Conservation (phyloP, 306 rosid species). For the Trichosanthes cucumerina region DNA sequence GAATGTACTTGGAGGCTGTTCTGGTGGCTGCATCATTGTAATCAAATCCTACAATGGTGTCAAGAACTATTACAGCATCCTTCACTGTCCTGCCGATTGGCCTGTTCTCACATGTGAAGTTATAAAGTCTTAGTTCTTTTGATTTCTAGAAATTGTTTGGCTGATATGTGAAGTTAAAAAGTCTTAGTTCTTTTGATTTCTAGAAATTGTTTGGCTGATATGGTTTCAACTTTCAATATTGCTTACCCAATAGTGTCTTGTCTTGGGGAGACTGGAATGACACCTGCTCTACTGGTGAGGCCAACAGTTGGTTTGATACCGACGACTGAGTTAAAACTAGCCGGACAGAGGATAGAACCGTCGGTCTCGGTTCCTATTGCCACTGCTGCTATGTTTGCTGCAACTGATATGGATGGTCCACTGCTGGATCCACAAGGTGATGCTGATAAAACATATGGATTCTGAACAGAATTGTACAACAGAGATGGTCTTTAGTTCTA, state of each 20-base stretch:
- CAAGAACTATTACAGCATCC: slow-evolving; percentile 66
- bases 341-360: slow-evolving; percentile 55
- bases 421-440: slow-evolving; percentile 55
- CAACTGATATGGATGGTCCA: slow-evolving; percentile 57
- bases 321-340: slow-evolving; percentile 51
- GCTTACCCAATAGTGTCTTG: slow-evolving; percentile 58
- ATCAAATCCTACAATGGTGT: slow-evolving; percentile 55
- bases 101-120: slow-evolving; percentile 21
- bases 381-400: slow-evolving; percentile 55
- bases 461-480: slow-evolving; percentile 25
- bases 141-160: not conserved
- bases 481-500: not conserved
- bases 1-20: slow-evolving; percentile 35
- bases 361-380: slow-evolving; percentile 57
- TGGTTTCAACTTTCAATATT: no score
- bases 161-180: not conserved
- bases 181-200: not conserved
- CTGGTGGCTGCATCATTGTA: slow-evolving; percentile 46
- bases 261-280: slow-evolving; percentile 40
- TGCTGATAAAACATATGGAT: slow-evolving; percentile 39
- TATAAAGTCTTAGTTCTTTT: not conserved
- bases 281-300: slow-evolving; percentile 66
- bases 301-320: slow-evolving; percentile 66
- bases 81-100: slow-evolving; percentile 69
- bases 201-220: not conserved